Evolutionary conservation across 306 rosid species (phyloP).

Genomic region (Rosa rugosa): DNA sequence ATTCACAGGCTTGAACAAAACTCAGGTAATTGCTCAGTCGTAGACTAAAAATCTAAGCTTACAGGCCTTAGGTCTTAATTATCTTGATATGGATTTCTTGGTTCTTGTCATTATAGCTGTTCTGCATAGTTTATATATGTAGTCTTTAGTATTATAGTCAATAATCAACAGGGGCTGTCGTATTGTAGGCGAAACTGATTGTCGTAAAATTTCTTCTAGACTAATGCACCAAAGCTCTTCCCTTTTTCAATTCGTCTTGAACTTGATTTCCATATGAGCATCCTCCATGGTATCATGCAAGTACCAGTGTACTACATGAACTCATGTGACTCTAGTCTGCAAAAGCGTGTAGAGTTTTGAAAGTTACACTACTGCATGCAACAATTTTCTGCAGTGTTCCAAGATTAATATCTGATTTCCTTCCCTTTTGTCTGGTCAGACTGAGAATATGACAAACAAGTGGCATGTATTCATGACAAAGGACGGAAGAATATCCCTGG

Average conservation of each 20-base stretch:
- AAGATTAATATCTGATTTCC: neutral
- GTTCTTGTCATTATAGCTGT: neutral
- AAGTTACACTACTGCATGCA: neutral
- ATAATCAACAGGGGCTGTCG: neutral
- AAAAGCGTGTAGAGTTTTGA: neutral
- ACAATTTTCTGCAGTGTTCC: neutral
- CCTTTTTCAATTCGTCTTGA: neutral
- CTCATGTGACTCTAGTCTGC: neutral
- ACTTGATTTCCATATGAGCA: neutral
- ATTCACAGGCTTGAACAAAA: conserved; percentile 77
- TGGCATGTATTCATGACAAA: conserved; percentile 99
- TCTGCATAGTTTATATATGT: neutral
- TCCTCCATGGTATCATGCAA: neutral
- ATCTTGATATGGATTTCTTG: neutral
- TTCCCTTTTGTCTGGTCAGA: conserved; percentile 43
- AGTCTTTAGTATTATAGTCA: neutral
- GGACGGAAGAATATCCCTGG: conserved; percentile 97
- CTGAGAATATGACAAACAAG: conserved; percentile 87
- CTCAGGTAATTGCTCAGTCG: conserved; percentile 56
- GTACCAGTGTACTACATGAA: no score
- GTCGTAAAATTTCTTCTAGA: neutral
- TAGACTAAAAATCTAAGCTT: conserved; percentile 5
- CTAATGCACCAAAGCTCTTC: neutral
- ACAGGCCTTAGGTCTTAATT: neutral
- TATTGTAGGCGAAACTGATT: neutral